Evolutionary conservation across 768 basidiomycete species (phyloP).

Genomic region (Pleurotus giganteus): DNA sequence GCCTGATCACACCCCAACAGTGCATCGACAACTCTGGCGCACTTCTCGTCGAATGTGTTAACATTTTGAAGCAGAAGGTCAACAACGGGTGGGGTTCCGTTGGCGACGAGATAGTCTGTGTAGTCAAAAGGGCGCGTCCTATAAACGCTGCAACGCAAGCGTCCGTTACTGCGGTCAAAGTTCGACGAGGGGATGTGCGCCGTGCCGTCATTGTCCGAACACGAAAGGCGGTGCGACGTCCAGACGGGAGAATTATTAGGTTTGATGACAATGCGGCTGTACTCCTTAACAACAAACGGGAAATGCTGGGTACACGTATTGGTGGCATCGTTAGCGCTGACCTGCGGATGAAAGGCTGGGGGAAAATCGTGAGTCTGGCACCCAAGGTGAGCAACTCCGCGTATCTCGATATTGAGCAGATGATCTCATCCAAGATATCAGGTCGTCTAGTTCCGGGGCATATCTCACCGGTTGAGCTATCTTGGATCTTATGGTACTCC

Average conservation of each 20-base stretch:
- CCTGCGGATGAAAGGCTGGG: conserved; percentile 89
- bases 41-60: conserved; percentile 92
- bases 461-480: background rate
- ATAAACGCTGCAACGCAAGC: conserved; percentile 63
- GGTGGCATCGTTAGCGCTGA: conserved; percentile 93
- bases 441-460: conserved; percentile 3
- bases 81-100: conserved; percentile 92
- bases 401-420: background rate
- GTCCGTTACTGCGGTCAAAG: conserved; percentile 82
- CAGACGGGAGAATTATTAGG: conserved; percentile 83
- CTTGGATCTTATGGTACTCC: background rate
- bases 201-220: conserved; percentile 94
- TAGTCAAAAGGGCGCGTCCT: conserved; percentile 89
- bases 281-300: conserved; percentile 90
- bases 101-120: conserved; percentile 95
- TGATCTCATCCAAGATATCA: background rate
- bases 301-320: conserved; percentile 94
- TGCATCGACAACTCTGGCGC: conserved; percentile 98
- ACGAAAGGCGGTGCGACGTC: conserved; percentile 78
- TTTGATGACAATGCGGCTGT: conserved; percentile 99
- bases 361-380: conserved; percentile 88
- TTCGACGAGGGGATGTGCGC: conserved; percentile 91
- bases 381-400: conserved; percentile 63
- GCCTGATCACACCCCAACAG: conserved; percentile 33
- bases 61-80: conserved; percentile 93